Base-by-base conservation (phyloP, 1,284 basidiomycete species). In the Phylloboletellus chloephorus region DNA sequence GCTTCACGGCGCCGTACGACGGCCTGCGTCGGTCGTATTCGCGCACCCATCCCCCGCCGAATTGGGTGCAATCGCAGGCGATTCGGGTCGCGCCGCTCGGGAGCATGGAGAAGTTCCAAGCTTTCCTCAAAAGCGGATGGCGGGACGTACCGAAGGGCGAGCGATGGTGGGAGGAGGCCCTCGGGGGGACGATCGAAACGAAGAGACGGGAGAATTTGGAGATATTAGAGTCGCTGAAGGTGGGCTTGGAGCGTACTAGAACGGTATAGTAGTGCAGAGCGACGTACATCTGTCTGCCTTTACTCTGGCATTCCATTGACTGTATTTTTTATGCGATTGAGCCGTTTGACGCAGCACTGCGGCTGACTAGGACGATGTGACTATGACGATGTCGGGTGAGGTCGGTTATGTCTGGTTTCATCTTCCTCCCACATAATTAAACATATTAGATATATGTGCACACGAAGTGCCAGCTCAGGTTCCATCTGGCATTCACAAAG, bases 81-180 rank as follows among this genome's bases (percentile, higher is more conserved):
- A 48, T 74, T 3, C 65, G 67, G 2, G 59, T 57, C 5, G 58
- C 68, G 0, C 43, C 53, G 13, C 61, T 65, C 5, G 66, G 71
- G 3, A 69, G 67, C 42, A 50, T 65, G 48, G 64, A 63, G 44
- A 58, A 54, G 39, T 62, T 77, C 38, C 63, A 55, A 33, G 57
- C 63, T 26, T 72, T 83, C 31, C 61, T 76, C 31, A 63, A 62
- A 23, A 73, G 74, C 12, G 75, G 73, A 8, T 84, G 81, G 81
- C 67, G 67, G 24, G 66, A 74, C 11, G 67, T 77, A 9, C 73
- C 73, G 0, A 60, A 67, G 43, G 68, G 55, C 19, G 69, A 74
- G 57, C 64, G 77, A 41, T 85, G 79, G 79, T 84, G 80, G 79
- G 76, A 82, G 30, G 53, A 63, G 12, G 76, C 78, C 26, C 60